phyloP scores from a whole-genome alignment of 2,329 filamentous ascomycete species.

The Botrytis elliptica region DNA sequence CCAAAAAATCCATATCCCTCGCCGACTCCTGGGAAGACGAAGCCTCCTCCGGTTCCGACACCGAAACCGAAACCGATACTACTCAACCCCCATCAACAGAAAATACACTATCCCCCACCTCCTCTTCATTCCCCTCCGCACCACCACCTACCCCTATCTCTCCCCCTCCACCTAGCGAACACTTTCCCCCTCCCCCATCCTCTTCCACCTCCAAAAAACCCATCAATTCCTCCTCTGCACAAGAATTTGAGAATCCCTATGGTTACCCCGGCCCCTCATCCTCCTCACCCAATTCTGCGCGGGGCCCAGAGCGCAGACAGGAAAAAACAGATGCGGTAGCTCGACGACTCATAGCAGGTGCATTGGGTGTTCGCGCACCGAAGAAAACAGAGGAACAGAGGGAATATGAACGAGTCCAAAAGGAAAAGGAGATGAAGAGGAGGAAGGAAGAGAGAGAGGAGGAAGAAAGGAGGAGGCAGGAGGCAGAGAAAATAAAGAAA shows the following conservation, averaged over 20 bases:
- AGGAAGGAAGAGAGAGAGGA: conserved; percentile 70
- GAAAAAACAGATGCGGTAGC: conserved; percentile 95
- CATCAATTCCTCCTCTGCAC: background rate
- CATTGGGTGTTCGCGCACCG: conserved; percentile 76
- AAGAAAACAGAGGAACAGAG: conserved; percentile 84
- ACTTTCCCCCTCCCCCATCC: conserved; percentile 14
- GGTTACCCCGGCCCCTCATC: conserved; percentile 25
- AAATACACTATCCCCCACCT: conserved; percentile 23
- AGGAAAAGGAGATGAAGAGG: conserved; percentile 79
- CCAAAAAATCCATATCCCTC: conserved; percentile 41
- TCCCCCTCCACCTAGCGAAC: conserved; percentile 41
- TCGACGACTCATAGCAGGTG: conserved; percentile 83
- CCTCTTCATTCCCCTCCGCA: conserved; percentile 44
- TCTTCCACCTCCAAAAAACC: background rate
- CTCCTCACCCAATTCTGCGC: conserved; percentile 17
- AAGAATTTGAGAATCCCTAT: conserved; percentile 30
- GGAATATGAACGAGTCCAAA: conserved; percentile 78
- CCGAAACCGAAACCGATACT: conserved; percentile 10
- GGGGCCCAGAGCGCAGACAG: conserved; percentile 50
- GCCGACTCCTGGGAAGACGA: conserved; percentile 81
- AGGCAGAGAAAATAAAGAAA: conserved; percentile 70
- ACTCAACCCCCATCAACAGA: conserved; percentile 30
- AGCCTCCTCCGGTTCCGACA: conserved; percentile 43
- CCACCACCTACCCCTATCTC: conserved; percentile 69
- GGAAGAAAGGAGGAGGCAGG: conserved; percentile 58